Evolutionary conservation across 2,329 filamentous ascomycete species (phyloP).

Genomic region (Neurospora crassa): DNA sequence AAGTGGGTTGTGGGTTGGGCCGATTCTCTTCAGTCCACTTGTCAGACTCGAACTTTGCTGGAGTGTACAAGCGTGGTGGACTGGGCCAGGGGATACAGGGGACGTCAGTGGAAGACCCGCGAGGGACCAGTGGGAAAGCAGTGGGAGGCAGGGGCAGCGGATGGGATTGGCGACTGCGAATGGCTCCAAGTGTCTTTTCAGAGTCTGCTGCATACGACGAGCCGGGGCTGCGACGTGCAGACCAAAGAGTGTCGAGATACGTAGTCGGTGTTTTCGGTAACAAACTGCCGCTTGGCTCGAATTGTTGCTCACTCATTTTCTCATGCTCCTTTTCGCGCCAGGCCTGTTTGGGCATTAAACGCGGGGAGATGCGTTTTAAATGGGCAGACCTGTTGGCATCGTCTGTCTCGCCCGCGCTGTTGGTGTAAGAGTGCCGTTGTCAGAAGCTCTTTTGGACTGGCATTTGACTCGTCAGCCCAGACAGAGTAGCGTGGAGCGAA

Average conservation of each 20-base stretch:
- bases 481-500: not conserved
- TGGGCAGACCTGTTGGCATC: not conserved
- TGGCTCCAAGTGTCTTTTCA: constrained; percentile 9
- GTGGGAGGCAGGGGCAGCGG: constrained; percentile 10
- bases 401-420: not conserved
- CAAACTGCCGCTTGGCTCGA: constrained; percentile 13
- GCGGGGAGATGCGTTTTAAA: constrained; percentile 10
- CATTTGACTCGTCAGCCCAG: not conserved
- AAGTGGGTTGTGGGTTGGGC: not conserved
- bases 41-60: not conserved
- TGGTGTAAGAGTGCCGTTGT: constrained; percentile 4
- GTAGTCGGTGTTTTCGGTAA: constrained; percentile 13
- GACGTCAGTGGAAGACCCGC: constrained; percentile 2
- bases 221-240: constrained; percentile 13
- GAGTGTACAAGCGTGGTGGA: not conserved
- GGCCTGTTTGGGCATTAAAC: constrained; percentile 20
- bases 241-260: not conserved
- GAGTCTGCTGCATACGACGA: constrained; percentile 6
- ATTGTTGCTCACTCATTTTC: not conserved
- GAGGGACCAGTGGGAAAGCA: constrained; percentile 5
- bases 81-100: constrained; percentile 10
- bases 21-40: not conserved
- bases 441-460: not conserved
- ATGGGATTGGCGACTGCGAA: constrained; percentile 12
- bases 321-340: not conserved